Conservation (phyloP, 805 yeast genomes). For the Peterozyma xylosa region DNA sequence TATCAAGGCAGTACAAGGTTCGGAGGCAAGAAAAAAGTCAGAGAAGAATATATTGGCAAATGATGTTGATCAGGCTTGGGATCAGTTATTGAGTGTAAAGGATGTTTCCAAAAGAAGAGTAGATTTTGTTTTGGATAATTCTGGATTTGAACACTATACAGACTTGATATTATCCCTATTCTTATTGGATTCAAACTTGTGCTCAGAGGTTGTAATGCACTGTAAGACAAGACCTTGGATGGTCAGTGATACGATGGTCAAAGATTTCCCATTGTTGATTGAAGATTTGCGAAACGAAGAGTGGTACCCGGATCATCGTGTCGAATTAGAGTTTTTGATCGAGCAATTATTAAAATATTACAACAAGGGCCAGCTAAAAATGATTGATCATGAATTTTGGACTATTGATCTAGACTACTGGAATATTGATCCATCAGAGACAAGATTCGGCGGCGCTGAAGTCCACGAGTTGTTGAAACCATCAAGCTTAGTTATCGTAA, state of each 20-base stretch:
- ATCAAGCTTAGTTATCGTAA: slow-evolving; percentile 71
- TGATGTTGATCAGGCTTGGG: slow-evolving; percentile 69
- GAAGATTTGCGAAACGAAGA: slow-evolving; percentile 43
- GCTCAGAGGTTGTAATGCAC: slow-evolving; percentile 63
- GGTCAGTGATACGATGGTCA: slow-evolving; percentile 90
- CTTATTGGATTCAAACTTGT: slow-evolving; percentile 63
- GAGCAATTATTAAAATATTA: slow-evolving; percentile 35
- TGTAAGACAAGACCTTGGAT: slow-evolving; percentile 94
- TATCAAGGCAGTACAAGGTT: slow-evolving; percentile 86
- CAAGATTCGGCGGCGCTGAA: slow-evolving; percentile 48
- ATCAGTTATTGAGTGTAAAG: slow-evolving; percentile 23
- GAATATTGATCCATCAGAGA: slow-evolving; percentile 48
- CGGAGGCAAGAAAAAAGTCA: slow-evolving; percentile 74
- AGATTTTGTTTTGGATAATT: slow-evolving; percentile 84
- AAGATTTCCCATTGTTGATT: slow-evolving; percentile 60
- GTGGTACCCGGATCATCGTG: slow-evolving; percentile 43
- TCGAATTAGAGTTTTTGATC: slow-evolving; percentile 41
- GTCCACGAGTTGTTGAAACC: slow-evolving; percentile 54
- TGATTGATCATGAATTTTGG: slow-evolving; percentile 76
- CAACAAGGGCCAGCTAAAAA: slow-evolving; percentile 35
- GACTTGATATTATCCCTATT: slow-evolving; percentile 64
- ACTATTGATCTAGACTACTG: slow-evolving; percentile 73
- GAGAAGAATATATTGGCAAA: slow-evolving; percentile 73
- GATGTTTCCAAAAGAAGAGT: slow-evolving; percentile 38
- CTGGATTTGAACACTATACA: slow-evolving; percentile 94